Evolutionary conservation across 148 eudicot species (phyloP).

Genomic region (Camellia sinensis): DNA sequence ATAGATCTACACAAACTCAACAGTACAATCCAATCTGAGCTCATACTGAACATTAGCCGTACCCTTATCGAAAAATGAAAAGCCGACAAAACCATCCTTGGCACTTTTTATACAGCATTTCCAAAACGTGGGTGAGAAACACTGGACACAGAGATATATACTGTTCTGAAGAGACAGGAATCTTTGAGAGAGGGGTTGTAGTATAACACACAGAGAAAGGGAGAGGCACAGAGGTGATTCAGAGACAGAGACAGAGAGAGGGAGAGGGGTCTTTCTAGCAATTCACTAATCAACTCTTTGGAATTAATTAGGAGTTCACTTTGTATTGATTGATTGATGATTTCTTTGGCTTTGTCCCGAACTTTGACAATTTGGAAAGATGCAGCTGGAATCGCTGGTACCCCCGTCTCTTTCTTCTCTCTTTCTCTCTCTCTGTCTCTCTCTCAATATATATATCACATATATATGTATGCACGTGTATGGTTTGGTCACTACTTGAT

Average conservation of each 20-base stretch:
- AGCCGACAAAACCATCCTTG: too few species aligned
- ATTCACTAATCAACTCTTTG: not conserved
- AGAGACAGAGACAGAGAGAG: not conserved
- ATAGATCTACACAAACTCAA: too few species aligned
- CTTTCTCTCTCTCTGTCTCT: not conserved
- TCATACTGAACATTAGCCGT: too few species aligned
- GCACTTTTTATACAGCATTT: too few species aligned
- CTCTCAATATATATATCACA: not conserved
- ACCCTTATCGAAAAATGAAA: too few species aligned
- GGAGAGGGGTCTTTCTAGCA: not conserved
- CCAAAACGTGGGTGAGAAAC: too few species aligned
- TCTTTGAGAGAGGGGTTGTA: too few species aligned
- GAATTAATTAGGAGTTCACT: not conserved
- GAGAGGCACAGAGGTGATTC: not conserved
- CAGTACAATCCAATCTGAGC: too few species aligned
- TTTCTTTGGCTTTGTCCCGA: conserved; percentile 23
- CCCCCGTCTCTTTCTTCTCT: not conserved
- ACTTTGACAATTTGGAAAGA: conserved; percentile 35
- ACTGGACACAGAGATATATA: too few species aligned
- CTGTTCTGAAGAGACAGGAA: too few species aligned
- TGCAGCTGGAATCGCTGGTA: conserved; percentile 80
- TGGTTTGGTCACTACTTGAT: not conserved
- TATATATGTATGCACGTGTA: not conserved
- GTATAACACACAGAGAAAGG: too few species aligned
- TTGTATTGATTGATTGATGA: conserved; percentile 23